These are phyloP conservation scores for Endoconidiophora laricicola DNA, from an alignment of 2,329 filamentous ascomycete species.

Conservation along the genomic window DNA sequence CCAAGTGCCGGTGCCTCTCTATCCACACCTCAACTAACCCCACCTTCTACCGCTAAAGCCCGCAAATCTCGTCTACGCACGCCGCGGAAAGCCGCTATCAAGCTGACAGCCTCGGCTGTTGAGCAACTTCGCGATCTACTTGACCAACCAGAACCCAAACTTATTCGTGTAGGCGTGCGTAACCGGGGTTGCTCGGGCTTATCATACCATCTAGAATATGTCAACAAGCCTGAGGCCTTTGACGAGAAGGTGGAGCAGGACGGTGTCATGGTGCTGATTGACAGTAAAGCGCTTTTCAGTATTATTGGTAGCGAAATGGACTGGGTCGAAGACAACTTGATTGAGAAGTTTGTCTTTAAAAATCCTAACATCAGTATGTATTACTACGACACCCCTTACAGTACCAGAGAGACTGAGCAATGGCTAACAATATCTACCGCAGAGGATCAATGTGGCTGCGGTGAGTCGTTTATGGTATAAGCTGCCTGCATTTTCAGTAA, in stretches of 20 bases:
- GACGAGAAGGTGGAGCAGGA: conserved; percentile 93
- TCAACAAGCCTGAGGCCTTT: conserved; percentile 74
- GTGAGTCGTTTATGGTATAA: conserved; percentile 84
- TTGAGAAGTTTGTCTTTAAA: conserved; percentile 78
- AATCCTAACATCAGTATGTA: conserved; percentile 96
- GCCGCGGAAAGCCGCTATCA: conserved; percentile 82
- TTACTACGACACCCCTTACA: too few relatives aligned
- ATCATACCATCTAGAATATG: conserved; percentile 86
- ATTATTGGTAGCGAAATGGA: conserved; percentile 99
- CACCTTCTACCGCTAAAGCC: conserved; percentile 25
- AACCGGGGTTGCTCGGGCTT: conserved; percentile 89
- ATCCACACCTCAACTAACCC: background rate
- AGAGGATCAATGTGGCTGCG: conserved; percentile 94
- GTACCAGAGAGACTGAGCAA: too few relatives aligned
- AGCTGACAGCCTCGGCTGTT: conserved; percentile 63
- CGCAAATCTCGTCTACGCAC: conserved; percentile 41
- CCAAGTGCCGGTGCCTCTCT: background rate
- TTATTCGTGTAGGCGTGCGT: conserved; percentile 86
- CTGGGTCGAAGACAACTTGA: conserved; percentile 92
- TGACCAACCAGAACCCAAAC: conserved; percentile 72
- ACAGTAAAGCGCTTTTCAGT: conserved; percentile 93
- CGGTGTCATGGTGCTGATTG: conserved; percentile 86
- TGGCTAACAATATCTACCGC: conserved; percentile 20
- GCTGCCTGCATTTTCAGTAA: conserved; percentile 2
- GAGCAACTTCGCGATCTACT: conserved; percentile 61